Evolutionary conservation across 257 asterid genomes (phyloP), one percentile per base, ranked within the genome.

Genomic region (Anisodus tanguticus): DNA sequence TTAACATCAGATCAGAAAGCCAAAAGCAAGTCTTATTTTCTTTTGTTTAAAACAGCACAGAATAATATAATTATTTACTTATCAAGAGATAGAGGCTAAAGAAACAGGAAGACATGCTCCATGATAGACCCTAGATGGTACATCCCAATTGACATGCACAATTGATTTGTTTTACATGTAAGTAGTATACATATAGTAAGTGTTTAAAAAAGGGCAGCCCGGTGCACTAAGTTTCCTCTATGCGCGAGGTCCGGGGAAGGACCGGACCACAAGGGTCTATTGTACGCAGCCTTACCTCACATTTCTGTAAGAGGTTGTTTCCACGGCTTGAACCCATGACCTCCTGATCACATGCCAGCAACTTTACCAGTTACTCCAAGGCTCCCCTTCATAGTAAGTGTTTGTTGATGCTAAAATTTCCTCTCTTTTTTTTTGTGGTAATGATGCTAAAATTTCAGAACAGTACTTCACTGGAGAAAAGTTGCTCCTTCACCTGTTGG

Each of bases 1-100:
- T 26, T 81, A 62, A 59, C 43, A 66, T 81, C 77, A 62, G 77
- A 81, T 62, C 22, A 62, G 47, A 68, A 35, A 53, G 41, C 16
- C 70, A 63, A 12, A 66, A 67, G 19, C 19, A 64, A 31, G 41
- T 66, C 45, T 66, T 66, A 4, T 64, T 26, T 64, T 26, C 43
- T 26, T 26, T 31, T 10, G 43, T 64, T 64, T 64, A 64, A 63
- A 26, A 64, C 45, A 64, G 8, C 41, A 64, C 71, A 11, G 6
- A 62, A 62, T 37, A 62, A 19, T 26, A 11, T 64, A 64, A 35
- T 2, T 26, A 64, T 64, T 31, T 64, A 64, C 43, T 64, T 64
- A 64, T 31, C 47, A 5, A 11, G 45, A 12, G 45, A 26, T 66
- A 35, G 47, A 66, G 15, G 41, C 45, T 31, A 31, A 31, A 64